Base-by-base conservation (phyloP, 345 rosid genomes). In the Boechera retrofracta region DNA sequence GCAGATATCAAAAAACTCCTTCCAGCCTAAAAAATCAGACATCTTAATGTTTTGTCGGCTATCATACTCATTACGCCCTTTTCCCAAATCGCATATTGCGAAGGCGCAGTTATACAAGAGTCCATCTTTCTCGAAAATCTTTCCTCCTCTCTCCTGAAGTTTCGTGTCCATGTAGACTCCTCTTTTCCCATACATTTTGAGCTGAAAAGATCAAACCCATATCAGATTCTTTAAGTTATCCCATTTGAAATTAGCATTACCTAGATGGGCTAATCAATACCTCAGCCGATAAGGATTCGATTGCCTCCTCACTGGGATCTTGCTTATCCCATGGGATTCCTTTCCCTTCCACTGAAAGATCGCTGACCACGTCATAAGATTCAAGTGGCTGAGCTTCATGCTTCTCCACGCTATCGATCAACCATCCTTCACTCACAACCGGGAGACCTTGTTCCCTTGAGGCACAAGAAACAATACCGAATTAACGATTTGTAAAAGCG, bases 291-390 rank as follows among this genome's bases (percentile, higher is more conserved):
- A 91, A 54, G 1, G 90, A 82, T 12, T 88, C 89, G 2, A 87
- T 68, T 41, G 90, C 87, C 48, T 86, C 91, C 71, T 91, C 84
- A 2, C 83, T 80, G 4, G 82, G 82, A 80, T 84, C 94, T 77
- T 84, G 89, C 65, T 86, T 89, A 60, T 91, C 92, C 94, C 85
- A 81, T 15, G 92, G 93, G 5, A 88, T 86, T 38, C 92, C 91
- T 74, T 83, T 87, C 11, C 96, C 88, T 1, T 81, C 88, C 32
- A 86, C 89, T 10, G 86, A 76, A 32, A 86, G 83, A 86, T 94
- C 91, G 42, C 87, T 66, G 33, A 85, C 80, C 13, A 86, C 75
- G 16, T 89, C 91, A 29, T 89, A 89, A 45, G 92, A 91, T 69
- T 83, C 84, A 1, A 87, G 62, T 48, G 98, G 91, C 65, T 83